These are phyloP conservation scores for Coemansia sp. DNA, from an alignment of 192 early-diverging fungal genomes.

Conservation along the genomic window DNA sequence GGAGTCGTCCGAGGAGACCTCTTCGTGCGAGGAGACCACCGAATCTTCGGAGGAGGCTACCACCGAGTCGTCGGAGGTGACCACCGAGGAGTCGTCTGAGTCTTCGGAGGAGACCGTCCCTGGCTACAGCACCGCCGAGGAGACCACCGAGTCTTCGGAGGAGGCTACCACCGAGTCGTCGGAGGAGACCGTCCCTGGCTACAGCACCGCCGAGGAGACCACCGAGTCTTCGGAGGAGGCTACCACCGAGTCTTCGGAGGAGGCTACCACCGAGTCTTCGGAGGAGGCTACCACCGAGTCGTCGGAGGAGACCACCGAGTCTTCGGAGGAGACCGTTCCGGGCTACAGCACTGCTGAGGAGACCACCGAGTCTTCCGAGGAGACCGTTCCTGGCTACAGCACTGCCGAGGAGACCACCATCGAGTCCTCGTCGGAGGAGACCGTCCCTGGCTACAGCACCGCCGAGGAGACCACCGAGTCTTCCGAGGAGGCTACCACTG, in stretches of 20 bases:
- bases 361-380: conserved; percentile 2
- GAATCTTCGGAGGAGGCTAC: conserved; percentile 15
- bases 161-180: conserved; percentile 19
- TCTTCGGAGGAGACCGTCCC: neutral
- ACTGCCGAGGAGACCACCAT: conserved; percentile 4
- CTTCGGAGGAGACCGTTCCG: neutral
- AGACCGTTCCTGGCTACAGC: conserved; percentile 6
- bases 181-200: neutral
- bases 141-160: conserved; percentile 1
- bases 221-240: conserved; percentile 9
- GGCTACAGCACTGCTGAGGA: conserved; percentile 2
- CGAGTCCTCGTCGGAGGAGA: conserved; percentile 3
- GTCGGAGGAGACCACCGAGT: conserved; percentile 6
- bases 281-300: neutral
- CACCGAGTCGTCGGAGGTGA: neutral
- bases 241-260: conserved; percentile 10
- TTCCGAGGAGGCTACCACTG: conserved; percentile 4
- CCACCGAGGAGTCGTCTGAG: neutral
- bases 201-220: conserved; percentile 18
- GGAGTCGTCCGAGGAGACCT: conserved; percentile 2
- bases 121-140: conserved; percentile 8
- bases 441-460: conserved; percentile 10
- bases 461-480: conserved; percentile 18
- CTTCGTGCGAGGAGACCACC: conserved; percentile 6
- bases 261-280: neutral